A percentile compares a stretch with the other conserved stretches of the same genome.
These are phyloP conservation scores for Termitomyces sp. DNA, from an alignment of 768 basidiomycete species.

Conservation along the genomic window DNA sequence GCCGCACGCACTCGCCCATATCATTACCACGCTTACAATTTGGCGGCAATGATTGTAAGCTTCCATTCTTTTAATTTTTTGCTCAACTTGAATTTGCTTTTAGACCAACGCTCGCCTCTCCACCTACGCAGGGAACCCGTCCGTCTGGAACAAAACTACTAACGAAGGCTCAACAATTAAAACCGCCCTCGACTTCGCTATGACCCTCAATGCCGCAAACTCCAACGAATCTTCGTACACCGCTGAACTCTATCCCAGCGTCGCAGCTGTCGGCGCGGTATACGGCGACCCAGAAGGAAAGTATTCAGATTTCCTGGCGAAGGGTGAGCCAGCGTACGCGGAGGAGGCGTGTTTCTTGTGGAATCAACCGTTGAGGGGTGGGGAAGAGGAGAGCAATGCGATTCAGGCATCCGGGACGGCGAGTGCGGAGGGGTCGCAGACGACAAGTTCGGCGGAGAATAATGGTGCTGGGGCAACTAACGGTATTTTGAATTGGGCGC, in stretches of 20 bases:
- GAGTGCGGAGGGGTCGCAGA: not conserved
- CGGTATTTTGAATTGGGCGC: not conserved
- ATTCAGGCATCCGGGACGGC: not conserved
- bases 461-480: not conserved
- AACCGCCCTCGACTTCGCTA: conserved; percentile 54
- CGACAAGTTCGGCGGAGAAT: not conserved
- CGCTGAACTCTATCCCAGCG: conserved; percentile 49
- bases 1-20: conserved; percentile 57
- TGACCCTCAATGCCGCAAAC: conserved; percentile 36
- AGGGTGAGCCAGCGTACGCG: conserved; percentile 33
- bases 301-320: conserved; percentile 45
- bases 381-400: conserved; percentile 10
- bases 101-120: conserved; percentile 58
- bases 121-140: conserved; percentile 38
- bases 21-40: conserved; percentile 66
- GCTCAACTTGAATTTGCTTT: not conserved
- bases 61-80: not conserved
- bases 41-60: conserved; percentile 63
- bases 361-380: conserved; percentile 48
- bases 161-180: conserved; percentile 51
- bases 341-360: conserved; percentile 47
- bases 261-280: conserved; percentile 51
- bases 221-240: conserved; percentile 31
- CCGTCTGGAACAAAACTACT: conserved; percentile 49
- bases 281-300: conserved; percentile 64